phyloP scores from a whole-genome alignment of 768 basidiomycete genomes.

The Asterophora parasitica region DNA sequence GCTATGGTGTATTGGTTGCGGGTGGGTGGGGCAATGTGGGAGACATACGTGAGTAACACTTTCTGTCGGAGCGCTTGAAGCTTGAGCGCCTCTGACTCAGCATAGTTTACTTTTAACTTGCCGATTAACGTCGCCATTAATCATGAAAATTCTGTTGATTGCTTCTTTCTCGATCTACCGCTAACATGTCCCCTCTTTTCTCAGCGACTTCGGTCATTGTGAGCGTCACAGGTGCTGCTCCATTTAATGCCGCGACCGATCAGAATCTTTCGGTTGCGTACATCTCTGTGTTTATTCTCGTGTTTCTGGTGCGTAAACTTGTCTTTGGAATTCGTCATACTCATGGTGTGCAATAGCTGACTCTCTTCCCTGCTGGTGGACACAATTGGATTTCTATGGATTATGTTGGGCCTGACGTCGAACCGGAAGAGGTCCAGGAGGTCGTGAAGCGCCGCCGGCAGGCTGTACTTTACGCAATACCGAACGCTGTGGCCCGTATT shows the following conservation, averaged over 20 bases:
- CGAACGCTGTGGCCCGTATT: conserved; percentile 11
- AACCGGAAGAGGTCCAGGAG: conserved; percentile 50
- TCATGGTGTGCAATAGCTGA: conserved; percentile 36
- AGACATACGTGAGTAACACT: conserved; percentile 54
- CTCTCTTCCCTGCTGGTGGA: conserved; percentile 62
- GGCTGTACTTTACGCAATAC: conserved; percentile 17
- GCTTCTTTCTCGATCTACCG: neutral
- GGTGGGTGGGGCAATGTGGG: conserved; percentile 68
- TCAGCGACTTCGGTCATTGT: conserved; percentile 62
- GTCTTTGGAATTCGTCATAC: neutral
- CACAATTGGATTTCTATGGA: conserved; percentile 54
- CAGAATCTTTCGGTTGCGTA: conserved; percentile 64
- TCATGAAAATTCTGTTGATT: neutral
- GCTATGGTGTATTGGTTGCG: conserved; percentile 64
- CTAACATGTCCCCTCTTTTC: neutral
- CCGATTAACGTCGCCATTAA: no score
- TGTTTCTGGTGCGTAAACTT: conserved; percentile 45
- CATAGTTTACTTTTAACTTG: no score
- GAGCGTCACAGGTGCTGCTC: conserved; percentile 54
- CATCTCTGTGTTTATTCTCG: conserved; percentile 54
- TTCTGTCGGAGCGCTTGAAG: neutral
- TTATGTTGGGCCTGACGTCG: conserved; percentile 59
- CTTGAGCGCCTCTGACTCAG: neutral
- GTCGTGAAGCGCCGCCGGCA: conserved; percentile 34
- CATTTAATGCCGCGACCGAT: conserved; percentile 56